Percentiles rank a stretch among this genome's conserved stretches.
Conservation (phyloP, 164 flowering plant genomes). For the Annona cherimola region DNA sequence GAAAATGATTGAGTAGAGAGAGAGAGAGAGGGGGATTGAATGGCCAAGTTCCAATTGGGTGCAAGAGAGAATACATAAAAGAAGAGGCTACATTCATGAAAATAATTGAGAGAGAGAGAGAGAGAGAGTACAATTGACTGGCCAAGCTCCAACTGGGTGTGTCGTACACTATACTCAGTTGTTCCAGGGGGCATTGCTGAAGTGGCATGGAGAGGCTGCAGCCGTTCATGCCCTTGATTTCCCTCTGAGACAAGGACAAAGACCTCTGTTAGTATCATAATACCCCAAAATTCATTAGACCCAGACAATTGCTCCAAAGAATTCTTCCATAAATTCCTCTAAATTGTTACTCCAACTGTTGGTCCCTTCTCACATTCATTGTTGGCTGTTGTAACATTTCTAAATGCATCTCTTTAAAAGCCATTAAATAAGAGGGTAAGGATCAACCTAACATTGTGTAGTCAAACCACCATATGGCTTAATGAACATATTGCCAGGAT, state of each 20-base stretch:
- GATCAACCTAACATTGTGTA: too few relatives aligned
- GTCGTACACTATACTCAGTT: constrained; percentile 43
- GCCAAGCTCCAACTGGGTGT: constrained; percentile 80
- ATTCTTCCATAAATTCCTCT: too few relatives aligned
- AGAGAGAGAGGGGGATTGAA: constrained; percentile 10
- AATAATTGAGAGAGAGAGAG: background rate
- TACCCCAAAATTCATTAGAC: background rate
- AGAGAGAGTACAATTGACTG: constrained; percentile 71
- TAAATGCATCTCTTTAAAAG: background rate
- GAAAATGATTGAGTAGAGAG: background rate
- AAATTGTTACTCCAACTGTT: background rate
- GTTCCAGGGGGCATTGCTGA: constrained; percentile 31
- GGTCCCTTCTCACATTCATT: background rate
- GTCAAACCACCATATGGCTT: too few relatives aligned
- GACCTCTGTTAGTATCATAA: background rate
- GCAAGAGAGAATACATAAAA: background rate
- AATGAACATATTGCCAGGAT: too few relatives aligned
- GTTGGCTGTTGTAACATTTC: background rate
- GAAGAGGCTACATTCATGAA: background rate
- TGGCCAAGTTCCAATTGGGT: background rate
- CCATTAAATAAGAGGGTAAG: too few relatives aligned
- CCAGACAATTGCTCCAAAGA: too few relatives aligned
- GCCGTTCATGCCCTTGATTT: constrained; percentile 28
- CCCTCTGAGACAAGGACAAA: constrained; percentile 29
- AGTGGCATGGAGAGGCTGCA: constrained; percentile 31